phyloP scores from a whole-genome alignment of 2,329 filamentous ascomycete species.

The Calonectria naviculata region DNA sequence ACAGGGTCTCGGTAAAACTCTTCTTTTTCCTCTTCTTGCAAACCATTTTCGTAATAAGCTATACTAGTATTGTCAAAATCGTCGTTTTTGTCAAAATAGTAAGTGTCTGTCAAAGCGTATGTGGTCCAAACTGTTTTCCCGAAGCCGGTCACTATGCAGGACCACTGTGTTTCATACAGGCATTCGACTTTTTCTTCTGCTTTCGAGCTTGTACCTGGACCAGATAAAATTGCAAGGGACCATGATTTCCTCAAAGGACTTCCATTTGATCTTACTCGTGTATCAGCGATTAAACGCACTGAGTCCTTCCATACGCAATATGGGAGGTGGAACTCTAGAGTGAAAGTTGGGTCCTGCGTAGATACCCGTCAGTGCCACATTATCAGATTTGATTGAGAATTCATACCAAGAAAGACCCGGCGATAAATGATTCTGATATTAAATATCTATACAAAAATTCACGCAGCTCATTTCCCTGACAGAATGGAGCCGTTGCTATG shows the following conservation, averaged over 20 bases:
- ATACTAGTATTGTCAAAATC: not conserved
- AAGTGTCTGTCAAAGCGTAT: not conserved
- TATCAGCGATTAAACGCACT: not conserved
- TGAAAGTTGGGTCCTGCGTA: not conserved
- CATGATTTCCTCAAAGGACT: not conserved
- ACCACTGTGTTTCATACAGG: not conserved
- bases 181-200: not conserved
- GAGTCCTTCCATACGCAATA: not conserved
- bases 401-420: not conserved
- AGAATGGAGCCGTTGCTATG: not conserved
- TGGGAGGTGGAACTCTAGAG: not conserved
- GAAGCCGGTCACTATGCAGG: not conserved
- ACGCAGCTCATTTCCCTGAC: not conserved
- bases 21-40: not conserved
- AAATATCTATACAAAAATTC: not conserved
- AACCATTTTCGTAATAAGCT: not conserved
- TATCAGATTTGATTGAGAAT: too few relatives aligned
- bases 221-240: not conserved
- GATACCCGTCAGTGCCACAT: rapidly evolving
- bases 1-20: not conserved
- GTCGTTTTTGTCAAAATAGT: not conserved
- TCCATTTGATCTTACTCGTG: not conserved
- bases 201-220: not conserved
- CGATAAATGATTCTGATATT: not conserved
- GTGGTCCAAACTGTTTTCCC: not conserved